Evolutionary conservation across 2,329 filamentous ascomycete genomes (phyloP), one percentile per base, ranked within the genome.

Genomic region (Fusarium liriodendri): DNA sequence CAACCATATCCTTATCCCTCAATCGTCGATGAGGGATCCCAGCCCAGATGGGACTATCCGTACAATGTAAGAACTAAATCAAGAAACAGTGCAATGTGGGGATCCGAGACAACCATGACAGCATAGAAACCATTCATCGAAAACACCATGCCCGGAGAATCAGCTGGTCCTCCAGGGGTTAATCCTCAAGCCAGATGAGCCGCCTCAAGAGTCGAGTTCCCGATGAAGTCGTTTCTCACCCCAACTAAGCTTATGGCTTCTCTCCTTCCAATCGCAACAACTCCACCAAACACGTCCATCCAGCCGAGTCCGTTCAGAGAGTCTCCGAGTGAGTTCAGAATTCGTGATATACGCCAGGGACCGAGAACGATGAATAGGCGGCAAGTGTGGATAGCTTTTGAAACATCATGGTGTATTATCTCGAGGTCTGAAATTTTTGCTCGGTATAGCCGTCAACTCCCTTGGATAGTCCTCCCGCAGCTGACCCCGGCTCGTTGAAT

Each of bases 331-430:
- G 18, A 11, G 11, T 42, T 45, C 25, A 27, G n/a, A 32, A 16
- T 10, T 22, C 37, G 22, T 9, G 29, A 61, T 22, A 40, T 25
- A 47, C 18, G 25, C 61, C 25, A n/a, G 25, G 55, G 6, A 13
- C 40, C 13, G 22, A 42, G 29, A 38, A 54, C 32, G 50, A 42
- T 9, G 50, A 16, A 10, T 32, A 67, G 58, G 37, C 32, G 57
- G 63, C 32, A 58, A 65, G 61, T 38, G 59, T 52, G 65, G 27
- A 47, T 61, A 60, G 65, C 61, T 67, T 65, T 80, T 81, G 71
- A 74, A 79, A 80, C 80, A 82, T 82, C 76, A 78, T 80, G 76
- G 74, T 82, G 77, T 82, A 83, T 83, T 83, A 83, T 81, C 76
- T 82, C 73, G 76, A 78, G 76, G 76, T 78, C 78, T 81, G 78